Evolutionary conservation across 2,329 filamentous ascomycete species (phyloP), one percentile per base, ranked within the genome.

Genomic region (Ramularia collo-cygni): DNA sequence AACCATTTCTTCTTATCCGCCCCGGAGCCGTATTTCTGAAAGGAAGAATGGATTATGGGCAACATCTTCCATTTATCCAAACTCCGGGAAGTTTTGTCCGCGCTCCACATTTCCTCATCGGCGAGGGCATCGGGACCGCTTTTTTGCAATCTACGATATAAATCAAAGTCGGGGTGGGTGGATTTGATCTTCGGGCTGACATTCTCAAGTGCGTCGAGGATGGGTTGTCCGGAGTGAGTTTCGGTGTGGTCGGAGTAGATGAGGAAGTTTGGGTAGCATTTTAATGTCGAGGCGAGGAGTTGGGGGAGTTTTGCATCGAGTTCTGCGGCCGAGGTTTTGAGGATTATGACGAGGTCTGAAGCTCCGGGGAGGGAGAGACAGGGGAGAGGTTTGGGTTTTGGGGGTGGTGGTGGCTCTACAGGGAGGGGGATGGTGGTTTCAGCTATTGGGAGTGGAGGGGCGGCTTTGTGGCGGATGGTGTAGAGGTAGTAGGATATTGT

Each of bases 271-370:
- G 56, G 57, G 19, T 56, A 55, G 44, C 61, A 63, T 15, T 44
- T 46, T 9, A 67, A 42, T 4, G 56, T 61, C 17, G 62, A 61
- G 26, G 57, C 49, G 37, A 67, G 53, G 30, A 58, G 56, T 2
- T 61, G 38, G 2, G 57, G 48, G 4, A 59, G 44, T 24, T 48
- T 49, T 33, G 56, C 55, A 10, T 57, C 50, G 18, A 64, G 41
- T 38, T 63, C 47, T 37, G 55, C 52, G 28, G 57, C 42, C 46
- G 62, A 39, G 8, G 56, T 62, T 56, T 47, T 63, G 35, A 79
- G 55, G 7, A 77, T 61, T 10, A 79, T 67, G 41, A 77, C 69
- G 31, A 76, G 57, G 45, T 78, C 66, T 2, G 71, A 60, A 1
- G 65, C 62, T 18, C 60, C 60, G 0, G 51, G 42, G 3, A 57